Conservation (phyloP, 1,139 yeast genomes). For the Yamadazyma buinensis region DNA sequence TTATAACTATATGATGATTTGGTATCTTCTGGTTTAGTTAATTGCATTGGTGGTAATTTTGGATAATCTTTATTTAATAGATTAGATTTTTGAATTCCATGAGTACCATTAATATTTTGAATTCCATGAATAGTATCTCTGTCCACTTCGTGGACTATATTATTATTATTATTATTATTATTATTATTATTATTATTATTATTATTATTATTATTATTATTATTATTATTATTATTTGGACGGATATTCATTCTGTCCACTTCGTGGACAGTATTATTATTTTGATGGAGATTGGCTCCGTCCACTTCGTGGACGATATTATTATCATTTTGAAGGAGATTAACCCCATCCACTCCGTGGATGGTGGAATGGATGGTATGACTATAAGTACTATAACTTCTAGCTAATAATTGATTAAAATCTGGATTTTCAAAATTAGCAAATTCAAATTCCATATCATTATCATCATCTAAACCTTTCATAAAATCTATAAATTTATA, state of each 20-base stretch:
- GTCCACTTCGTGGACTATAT: background rate
- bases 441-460: conserved; percentile 18
- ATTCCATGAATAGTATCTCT: background rate
- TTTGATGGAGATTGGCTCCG: conserved; percentile 1
- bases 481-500: conserved; percentile 43
- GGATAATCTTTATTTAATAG: too few species aligned
- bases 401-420: conserved; percentile 27
- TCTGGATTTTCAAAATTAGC: conserved; percentile 39
- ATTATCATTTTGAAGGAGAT: background rate
- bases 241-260: background rate
- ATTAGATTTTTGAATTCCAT: background rate
- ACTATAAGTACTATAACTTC: conserved; percentile 30
- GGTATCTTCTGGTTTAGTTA: conserved; percentile 16
- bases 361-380: conserved; percentile 7
- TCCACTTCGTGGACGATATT: background rate
- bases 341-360: background rate
- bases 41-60: conserved; percentile 5
- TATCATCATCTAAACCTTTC: conserved; percentile 32
- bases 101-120: background rate
- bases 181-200: background rate
- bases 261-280: background rate
- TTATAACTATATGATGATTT: conserved; percentile 19
- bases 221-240: background rate
- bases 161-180: background rate
- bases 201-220: background rate